Conservation (phyloP, 495 filamentous ascomycete genomes). For the Thozetella sp. region DNA sequence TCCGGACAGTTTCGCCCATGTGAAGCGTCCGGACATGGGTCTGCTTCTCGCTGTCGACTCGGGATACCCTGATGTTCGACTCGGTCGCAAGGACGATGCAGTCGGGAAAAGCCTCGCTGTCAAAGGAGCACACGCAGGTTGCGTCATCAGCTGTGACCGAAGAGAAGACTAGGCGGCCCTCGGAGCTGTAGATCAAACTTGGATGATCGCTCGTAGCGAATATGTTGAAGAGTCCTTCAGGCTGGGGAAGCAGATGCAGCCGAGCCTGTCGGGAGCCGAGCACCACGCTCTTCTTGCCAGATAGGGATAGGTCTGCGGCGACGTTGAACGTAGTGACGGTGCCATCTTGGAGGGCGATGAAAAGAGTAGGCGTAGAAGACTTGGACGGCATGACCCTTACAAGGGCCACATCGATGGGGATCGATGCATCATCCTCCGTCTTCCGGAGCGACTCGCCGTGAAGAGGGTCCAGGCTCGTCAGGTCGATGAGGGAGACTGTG, state of each 20-base stretch:
- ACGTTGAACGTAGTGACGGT: constrained; percentile 85
- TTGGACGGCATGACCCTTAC: constrained; percentile 65
- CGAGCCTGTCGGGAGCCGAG: constrained; percentile 83
- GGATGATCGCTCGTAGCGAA: constrained; percentile 95
- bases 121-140: constrained; percentile 77
- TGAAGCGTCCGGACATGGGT: constrained; percentile 82
- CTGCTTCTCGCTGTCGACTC: constrained; percentile 80
- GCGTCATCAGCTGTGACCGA: constrained; percentile 93
- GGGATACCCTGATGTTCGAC: constrained; percentile 74
- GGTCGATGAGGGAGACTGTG: constrained; percentile 67
- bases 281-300: constrained; percentile 75
- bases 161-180: constrained; percentile 88
- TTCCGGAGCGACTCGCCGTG: constrained; percentile 46
- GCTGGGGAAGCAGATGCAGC: constrained; percentile 75
- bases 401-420: constrained; percentile 81
- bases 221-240: constrained; percentile 67
- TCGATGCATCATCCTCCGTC: constrained; percentile 66
- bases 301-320: constrained; percentile 62
- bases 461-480: constrained; percentile 60
- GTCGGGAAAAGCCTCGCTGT: constrained; percentile 77
- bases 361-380: constrained; percentile 65
- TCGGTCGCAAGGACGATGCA: constrained; percentile 81
- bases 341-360: constrained; percentile 94
- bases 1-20: constrained; percentile 80
- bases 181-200: constrained; percentile 85